A percentile compares a stretch with the other conserved stretches of the same genome.
These are phyloP conservation scores for Eucalyptus erythrocorys DNA, from an alignment of 345 rosid genomes.

Conservation along the genomic window DNA sequence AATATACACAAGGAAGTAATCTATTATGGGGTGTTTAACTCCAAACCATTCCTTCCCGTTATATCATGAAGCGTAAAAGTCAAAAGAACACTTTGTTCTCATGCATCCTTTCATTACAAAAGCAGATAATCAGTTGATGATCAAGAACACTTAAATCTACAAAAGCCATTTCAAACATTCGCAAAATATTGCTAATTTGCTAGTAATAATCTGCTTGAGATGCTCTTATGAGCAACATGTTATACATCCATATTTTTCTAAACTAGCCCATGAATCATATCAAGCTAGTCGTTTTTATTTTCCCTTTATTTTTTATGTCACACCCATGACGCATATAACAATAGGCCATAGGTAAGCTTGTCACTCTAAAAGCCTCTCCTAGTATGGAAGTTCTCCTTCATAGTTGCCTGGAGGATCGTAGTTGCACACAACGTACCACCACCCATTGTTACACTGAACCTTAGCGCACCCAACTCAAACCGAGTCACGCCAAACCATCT, in stretches of 20 bases:
- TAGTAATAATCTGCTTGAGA: background rate
- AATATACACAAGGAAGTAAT: too few relatives aligned
- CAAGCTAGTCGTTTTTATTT: background rate
- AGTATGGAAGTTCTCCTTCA: slow-evolving; percentile 1
- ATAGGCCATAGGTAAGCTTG: background rate
- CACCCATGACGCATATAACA: background rate
- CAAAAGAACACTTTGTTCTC: too few relatives aligned
- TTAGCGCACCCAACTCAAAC: slow-evolving; percentile 8
- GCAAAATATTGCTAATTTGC: background rate
- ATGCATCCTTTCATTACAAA: too few relatives aligned
- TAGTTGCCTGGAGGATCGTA: slow-evolving; percentile 4
- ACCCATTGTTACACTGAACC: slow-evolving; percentile 4
- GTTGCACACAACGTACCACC: slow-evolving; percentile 3
- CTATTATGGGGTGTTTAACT: too few relatives aligned
- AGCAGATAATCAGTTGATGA: too few relatives aligned
- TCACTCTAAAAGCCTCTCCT: too few relatives aligned
- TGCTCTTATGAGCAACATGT: background rate
- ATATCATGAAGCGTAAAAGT: too few relatives aligned
- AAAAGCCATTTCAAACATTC: background rate
- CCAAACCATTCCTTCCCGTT: too few relatives aligned
- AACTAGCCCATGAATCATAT: background rate
- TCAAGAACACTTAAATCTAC: background rate
- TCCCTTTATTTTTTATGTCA: background rate
- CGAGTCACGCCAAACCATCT: slow-evolving; percentile 12
- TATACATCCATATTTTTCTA: background rate